Evolutionary conservation across 2,329 filamentous ascomycete species (phyloP), one percentile per base, ranked within the genome.

Genomic region (Pyrenophora teres): DNA sequence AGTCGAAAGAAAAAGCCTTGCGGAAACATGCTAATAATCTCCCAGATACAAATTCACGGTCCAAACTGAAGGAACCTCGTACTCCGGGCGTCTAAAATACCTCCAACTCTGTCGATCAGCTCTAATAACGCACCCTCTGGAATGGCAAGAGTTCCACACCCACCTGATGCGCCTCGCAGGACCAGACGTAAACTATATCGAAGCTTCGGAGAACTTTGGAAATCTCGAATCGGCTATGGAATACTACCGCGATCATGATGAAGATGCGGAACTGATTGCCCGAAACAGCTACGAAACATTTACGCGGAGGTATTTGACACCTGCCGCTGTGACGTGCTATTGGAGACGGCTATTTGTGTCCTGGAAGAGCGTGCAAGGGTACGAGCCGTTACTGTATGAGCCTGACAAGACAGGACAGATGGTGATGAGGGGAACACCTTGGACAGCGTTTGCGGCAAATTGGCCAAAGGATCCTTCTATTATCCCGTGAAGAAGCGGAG

Each of bases 11-110:
- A 32, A 6, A n/a, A 39, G n/a, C 21, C 15, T 12, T 25, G 8
- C 6, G 12, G 27, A 16, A 33, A 18, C 2, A 41, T 50, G 37
- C 49, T 52, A 47, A 59, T 19, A 16, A 21, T 31, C 27, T 38
- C n/a, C 31, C 25, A 72, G 72, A 27, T 83, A 82, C 60, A 80
- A 80, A 68, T 83, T 78, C 60, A 73, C 82, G 1, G 76, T 78
- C 2, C 80, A 83, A 49, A 80, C 79, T 1, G 81, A 83, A 64
- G 81, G 80, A 0, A 76, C 76, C 33, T 80, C 77, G 6, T 83
- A 81, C 67, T 83, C 80, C 3, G 80, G 80, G 2, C 76, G 79
- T 2, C 74, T 80, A 7, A 82, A 82, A 59, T 82, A 83, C 53
- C 71, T 82, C 0, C 76, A 82, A 47, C 79, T 80, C 52, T 83